phyloP scores from a whole-genome alignment of 495 filamentous ascomycete genomes.

The Hypoxylon subgilvum region DNA sequence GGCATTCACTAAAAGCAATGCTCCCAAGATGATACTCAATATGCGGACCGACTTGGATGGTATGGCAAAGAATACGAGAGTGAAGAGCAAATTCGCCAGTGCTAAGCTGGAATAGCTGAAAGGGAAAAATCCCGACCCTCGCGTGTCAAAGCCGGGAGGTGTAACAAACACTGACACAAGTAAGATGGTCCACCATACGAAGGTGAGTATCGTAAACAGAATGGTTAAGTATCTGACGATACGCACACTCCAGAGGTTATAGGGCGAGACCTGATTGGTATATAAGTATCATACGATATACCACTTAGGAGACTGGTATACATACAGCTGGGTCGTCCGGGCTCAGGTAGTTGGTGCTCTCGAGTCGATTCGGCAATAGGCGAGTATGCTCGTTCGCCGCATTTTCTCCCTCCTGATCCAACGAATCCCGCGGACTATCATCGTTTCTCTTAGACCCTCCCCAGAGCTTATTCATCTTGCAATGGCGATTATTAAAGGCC shows the following conservation, averaged over 20 bases:
- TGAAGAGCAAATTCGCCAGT: conserved; percentile 71
- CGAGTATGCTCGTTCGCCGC: conserved; percentile 73
- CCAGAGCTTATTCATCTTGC: conserved; percentile 52
- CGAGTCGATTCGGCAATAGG: conserved; percentile 66
- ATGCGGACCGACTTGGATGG: conserved; percentile 79
- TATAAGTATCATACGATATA: conserved; percentile 5
- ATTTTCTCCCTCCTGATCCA: conserved; percentile 24
- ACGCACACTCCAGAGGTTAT: conserved; percentile 91
- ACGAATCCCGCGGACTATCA: conserved; percentile 26
- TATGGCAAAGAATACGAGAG: conserved; percentile 83
- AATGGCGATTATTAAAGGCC: conserved; percentile 17
- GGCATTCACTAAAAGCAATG: conserved; percentile 79
- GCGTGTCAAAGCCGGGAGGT: conserved; percentile 79
- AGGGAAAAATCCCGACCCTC: conserved; percentile 88
- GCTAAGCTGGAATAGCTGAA: conserved; percentile 81
- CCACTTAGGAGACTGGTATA: background rate
- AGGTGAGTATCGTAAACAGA: conserved; percentile 71
- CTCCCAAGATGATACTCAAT: conserved; percentile 66
- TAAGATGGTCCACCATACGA: conserved; percentile 89
- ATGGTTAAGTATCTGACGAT: conserved; percentile 75
- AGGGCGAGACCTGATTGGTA: conserved; percentile 77
- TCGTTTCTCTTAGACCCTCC: conserved; percentile 42
- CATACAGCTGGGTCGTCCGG: conserved; percentile 94
- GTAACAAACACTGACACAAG: conserved; percentile 87
- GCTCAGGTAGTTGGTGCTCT: conserved; percentile 69